Evolutionary conservation across 768 basidiomycete genomes (phyloP).

Genomic region (Lactarius deliciosus): DNA sequence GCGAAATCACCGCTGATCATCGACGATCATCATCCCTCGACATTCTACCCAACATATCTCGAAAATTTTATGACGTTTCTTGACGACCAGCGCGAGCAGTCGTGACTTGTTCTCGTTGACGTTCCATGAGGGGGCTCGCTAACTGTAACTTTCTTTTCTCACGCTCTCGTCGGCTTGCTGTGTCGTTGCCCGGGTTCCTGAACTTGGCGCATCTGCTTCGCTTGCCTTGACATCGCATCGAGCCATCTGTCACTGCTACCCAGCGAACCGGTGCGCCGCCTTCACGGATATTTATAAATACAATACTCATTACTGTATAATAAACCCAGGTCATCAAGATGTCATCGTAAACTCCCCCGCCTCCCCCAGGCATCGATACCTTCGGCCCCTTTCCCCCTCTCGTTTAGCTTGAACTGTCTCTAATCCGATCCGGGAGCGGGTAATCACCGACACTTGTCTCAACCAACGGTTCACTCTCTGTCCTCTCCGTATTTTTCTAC

Average conservation of each 20-base stretch:
- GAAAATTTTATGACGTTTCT: neutral
- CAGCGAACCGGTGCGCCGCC: constrained; percentile 7
- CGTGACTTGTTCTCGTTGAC: neutral
- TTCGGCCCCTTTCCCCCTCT: neutral
- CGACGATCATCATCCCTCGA: constrained; percentile 7
- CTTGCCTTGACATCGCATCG: constrained; percentile 4
- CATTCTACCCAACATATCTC: neutral
- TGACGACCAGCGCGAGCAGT: neutral
- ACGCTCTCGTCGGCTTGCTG: constrained; percentile 15
- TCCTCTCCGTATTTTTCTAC: neutral
- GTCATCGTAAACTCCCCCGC: constrained; percentile 8
- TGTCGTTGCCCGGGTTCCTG: neutral
- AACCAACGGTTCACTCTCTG: neutral
- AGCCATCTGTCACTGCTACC: constrained; percentile 1
- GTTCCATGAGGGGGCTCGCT: neutral
- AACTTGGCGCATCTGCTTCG: constrained; percentile 16
- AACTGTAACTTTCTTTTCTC: constrained; percentile 2
- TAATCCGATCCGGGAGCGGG: constrained; percentile 2
- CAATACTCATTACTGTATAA: neutral
- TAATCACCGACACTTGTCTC: neutral
- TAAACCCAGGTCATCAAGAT: constrained; percentile 1
- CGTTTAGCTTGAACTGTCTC: neutral
- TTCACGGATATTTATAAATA: constrained; percentile 11
- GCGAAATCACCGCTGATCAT: constrained; percentile 4
- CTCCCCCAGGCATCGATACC: neutral